Evolutionary conservation across 139 green algal genomes (phyloP).

Genomic region (Chlorella sp.): DNA sequence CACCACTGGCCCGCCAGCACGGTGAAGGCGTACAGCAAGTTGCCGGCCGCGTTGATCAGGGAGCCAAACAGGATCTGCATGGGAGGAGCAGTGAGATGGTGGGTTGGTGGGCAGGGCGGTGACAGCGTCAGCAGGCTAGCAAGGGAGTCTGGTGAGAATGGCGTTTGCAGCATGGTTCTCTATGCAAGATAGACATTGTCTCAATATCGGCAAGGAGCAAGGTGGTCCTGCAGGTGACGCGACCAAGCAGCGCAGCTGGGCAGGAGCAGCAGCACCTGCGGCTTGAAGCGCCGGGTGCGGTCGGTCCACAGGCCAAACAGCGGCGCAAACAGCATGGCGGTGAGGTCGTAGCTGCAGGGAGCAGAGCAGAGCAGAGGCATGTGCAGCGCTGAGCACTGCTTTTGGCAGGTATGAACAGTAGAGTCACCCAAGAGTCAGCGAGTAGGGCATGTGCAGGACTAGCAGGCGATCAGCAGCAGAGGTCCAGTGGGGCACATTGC

Average conservation of each 20-base stretch:
- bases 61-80: conserved; percentile 3
- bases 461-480: too few relatives aligned
- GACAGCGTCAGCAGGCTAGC: too few relatives aligned
- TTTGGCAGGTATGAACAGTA: not conserved
- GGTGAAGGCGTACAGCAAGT: conserved; percentile 48
- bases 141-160: too few relatives aligned
- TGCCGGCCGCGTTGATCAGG: conserved; percentile 38
- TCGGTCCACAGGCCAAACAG: conserved; percentile 38
- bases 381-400: conserved; percentile 23
- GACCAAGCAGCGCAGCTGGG: too few relatives aligned
- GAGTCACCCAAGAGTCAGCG: too few relatives aligned
- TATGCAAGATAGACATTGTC: too few relatives aligned
- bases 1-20: conserved; percentile 38
- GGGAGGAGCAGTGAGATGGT: too few relatives aligned
- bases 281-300: conserved; percentile 27
- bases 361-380: conserved; percentile 20
- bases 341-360: conserved; percentile 35
- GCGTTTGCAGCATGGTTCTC: too few relatives aligned
- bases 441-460: not conserved
- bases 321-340: conserved; percentile 30
- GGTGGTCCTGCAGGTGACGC: too few relatives aligned
- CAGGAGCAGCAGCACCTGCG: not conserved
- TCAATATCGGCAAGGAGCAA: too few relatives aligned
- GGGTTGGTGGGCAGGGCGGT: too few relatives aligned
- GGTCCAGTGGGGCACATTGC: too few relatives aligned